These are phyloP conservation scores for Backusella tuberculispora DNA, from an alignment of 192 early-diverging fungal genomes.

Conservation along the genomic window DNA sequence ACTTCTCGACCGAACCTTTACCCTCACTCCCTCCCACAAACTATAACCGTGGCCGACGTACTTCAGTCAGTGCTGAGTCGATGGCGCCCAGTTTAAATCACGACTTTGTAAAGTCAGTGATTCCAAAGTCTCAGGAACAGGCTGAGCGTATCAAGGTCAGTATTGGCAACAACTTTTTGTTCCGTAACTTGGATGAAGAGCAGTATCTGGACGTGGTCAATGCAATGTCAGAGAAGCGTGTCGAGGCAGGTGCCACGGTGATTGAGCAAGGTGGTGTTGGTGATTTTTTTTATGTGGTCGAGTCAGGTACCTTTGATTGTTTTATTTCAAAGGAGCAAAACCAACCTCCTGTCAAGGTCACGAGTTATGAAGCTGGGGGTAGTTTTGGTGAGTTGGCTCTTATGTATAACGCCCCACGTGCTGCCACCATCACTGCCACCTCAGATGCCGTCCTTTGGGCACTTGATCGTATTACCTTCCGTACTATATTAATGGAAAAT, in stretches of 20 bases:
- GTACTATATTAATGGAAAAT: conserved; percentile 97
- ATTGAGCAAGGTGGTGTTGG: conserved; percentile 96
- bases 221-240: conserved; percentile 94
- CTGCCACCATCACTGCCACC: conserved; percentile 90
- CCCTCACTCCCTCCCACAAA: conserved; percentile 48
- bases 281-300: conserved; percentile 98
- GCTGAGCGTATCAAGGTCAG: conserved; percentile 77
- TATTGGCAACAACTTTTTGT: conserved; percentile 91
- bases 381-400: conserved; percentile 98
- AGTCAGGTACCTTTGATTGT: conserved; percentile 89
- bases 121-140: conserved; percentile 91
- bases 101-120: conserved; percentile 81
- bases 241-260: conserved; percentile 70
- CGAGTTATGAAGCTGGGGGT: conserved; percentile 80
- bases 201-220: conserved; percentile 93
- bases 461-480: conserved; percentile 96
- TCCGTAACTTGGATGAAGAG: conserved; percentile 94
- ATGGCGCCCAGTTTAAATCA: conserved; percentile 89
- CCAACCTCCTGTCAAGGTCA: conserved; percentile 72
- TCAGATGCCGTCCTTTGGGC: conserved; percentile 92
- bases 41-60: conserved; percentile 88
- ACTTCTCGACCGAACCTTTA: conserved; percentile 48
- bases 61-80: conserved; percentile 95
- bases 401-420: conserved; percentile 99
- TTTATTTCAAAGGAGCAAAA: conserved; percentile 75